These are phyloP conservation scores for Pseudogymnoascus sp. DNA, from an alignment of 2,329 filamentous ascomycete species.

Conservation along the genomic window DNA sequence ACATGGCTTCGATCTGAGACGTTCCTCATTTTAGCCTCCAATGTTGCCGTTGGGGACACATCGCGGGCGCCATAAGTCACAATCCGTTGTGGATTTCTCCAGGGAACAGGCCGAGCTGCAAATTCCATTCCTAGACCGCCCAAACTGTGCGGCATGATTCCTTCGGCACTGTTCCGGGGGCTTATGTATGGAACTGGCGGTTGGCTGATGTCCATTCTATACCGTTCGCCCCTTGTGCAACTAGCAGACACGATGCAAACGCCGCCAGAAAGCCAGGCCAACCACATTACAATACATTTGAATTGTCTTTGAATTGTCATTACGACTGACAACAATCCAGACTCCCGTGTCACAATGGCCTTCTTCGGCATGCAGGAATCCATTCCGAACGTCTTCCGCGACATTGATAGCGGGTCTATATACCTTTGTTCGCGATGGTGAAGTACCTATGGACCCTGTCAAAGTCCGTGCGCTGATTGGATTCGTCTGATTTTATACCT, in stretches of 20 bases:
- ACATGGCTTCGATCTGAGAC: conserved; percentile 7
- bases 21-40: conserved; percentile 7
- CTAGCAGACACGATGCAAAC: conserved; percentile 4
- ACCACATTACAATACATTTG: neutral
- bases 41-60: neutral
- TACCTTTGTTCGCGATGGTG: neutral
- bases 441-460: neutral
- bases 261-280: conserved; percentile 2
- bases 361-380: conserved; percentile 8
- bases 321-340: neutral
- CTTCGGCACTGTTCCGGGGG: neutral
- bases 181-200: neutral
- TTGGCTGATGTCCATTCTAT: neutral
- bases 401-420: conserved; percentile 1
- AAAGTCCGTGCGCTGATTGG: conserved; percentile 4
- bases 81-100: neutral
- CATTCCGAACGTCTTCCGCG: neutral
- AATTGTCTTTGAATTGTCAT: neutral
- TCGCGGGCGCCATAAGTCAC: neutral
- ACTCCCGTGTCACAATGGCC: conserved; percentile 7
- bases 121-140: conserved; percentile 8
- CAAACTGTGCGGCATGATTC: neutral
- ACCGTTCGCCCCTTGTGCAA: neutral
- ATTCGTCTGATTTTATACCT: conserved; percentile 9
- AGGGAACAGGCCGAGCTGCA: neutral